Evolutionary conservation across 805 yeast genomes (phyloP), one percentile per base, ranked within the genome.

Genomic region (Zygoascus tannicola): DNA sequence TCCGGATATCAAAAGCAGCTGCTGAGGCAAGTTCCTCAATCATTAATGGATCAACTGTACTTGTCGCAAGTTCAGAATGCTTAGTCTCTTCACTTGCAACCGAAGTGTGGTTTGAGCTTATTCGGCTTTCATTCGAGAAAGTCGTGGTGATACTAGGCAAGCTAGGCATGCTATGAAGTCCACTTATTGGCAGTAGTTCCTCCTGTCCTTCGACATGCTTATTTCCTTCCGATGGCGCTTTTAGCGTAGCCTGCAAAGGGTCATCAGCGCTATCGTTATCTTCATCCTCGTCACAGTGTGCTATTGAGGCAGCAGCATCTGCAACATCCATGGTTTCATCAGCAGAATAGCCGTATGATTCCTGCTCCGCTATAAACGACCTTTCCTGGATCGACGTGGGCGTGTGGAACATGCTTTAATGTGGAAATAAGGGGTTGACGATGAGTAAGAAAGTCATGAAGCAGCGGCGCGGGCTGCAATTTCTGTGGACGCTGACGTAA

Each of bases 281-380:
- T 8, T 26, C n/a, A n/a, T n/a, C n/a, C n/a, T n/a, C n/a, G n/a
- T n/a, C n/a, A n/a, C n/a, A n/a, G n/a, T n/a, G n/a, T n/a, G n/a
- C n/a, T n/a, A n/a, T n/a, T n/a, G n/a, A n/a, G n/a, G n/a, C n/a
- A n/a, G n/a, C n/a, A n/a, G n/a, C n/a, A n/a, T n/a, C n/a, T n/a
- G n/a, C n/a, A n/a, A n/a, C n/a, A n/a, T n/a, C n/a, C n/a, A n/a
- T n/a, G n/a, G n/a, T n/a, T 8, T 26, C 40, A 15, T 23, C 18
- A 10, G 8, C 22, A 8, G 19, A n/a, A 16, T n/a, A 15, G 5
- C 40, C 40, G 15, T 37, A 37, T 23, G 30, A 21, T 21, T 37
- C 40, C 32, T 26, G 32, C 32, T 37, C 40, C 19, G 40, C 40
- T 3, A 37, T 37, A 37, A 21, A 37, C 30, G 40, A 37, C n/a